These are phyloP conservation scores for Silybum marianum DNA, from an alignment of 129 eudicot genomes.

Conservation along the genomic window DNA sequence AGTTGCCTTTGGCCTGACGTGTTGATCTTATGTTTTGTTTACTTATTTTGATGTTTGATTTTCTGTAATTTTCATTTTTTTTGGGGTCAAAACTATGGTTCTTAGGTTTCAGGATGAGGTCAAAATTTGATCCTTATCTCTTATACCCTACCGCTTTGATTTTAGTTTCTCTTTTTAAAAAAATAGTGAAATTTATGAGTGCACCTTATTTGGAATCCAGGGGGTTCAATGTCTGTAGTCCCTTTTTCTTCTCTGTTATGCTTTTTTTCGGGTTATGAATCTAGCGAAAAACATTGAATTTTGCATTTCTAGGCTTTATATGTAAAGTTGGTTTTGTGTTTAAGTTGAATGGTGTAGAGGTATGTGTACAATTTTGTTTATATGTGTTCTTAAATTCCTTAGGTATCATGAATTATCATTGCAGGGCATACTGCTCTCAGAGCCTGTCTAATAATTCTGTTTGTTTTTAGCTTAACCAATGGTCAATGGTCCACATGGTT, in stretches of 20 bases:
- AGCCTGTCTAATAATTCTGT: background rate
- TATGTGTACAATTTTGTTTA: slow-evolving; percentile 34
- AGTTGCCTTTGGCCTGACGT: background rate
- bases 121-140: slow-evolving; percentile 2
- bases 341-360: slow-evolving; percentile 30
- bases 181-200: slow-evolving; percentile 17
- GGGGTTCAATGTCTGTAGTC: slow-evolving; percentile 4
- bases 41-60: background rate
- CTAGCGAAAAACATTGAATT: slow-evolving; percentile 25
- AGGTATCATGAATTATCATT: slow-evolving; percentile 32
- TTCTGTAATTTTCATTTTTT: background rate
- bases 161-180: background rate
- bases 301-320: slow-evolving; percentile 21
- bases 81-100: slow-evolving; percentile 4
- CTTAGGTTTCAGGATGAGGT: background rate
- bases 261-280: background rate
- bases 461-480: background rate
- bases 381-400: slow-evolving; percentile 9
- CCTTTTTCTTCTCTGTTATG: slow-evolving; percentile 12
- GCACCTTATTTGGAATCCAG: slow-evolving; percentile 17
- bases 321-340: slow-evolving; percentile 33
- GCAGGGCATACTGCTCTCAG: slow-evolving; percentile 29
- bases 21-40: background rate
- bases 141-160: slow-evolving; percentile 10
- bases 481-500: background rate